Evolutionary conservation across 495 filamentous ascomycete species (phyloP), one percentile per base, ranked within the genome.

Genomic region (Letharia columbiana): DNA sequence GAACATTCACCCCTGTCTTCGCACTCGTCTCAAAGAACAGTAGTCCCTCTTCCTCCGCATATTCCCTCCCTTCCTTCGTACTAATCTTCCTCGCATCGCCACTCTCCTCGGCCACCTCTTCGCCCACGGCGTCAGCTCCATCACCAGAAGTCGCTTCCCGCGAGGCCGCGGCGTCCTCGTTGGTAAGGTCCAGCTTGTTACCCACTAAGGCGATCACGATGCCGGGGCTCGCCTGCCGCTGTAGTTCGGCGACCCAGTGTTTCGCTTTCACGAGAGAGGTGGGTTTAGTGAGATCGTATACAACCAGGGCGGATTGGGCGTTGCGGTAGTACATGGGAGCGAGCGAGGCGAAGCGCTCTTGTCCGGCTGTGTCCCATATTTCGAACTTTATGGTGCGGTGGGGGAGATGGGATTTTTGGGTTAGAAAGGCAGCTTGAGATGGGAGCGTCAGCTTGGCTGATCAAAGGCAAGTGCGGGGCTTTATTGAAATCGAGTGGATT

Each of bases 261-360:
- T 93, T 94, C 18, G 95, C 94, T 79, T 98, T 98, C 72, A 88
- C 86, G 66, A 98, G 86, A 31, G 92, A 96, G 52, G 91, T 93
- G 10, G 94, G 91, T 75, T 98, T 98, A 45, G 94, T 98, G 70
- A 98, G 86, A 76, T 98, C 94, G 84, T 98, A 98, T 72, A 97
- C 94, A 23, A 98, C 94, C 58, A 98, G 87, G n/a, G 94, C 94
- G 69, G 92, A 90, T 80, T 98, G 94, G 47, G 94, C 94, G 73
- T 98, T 98, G 78, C 94, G 93, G 81, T 98, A 98, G 83, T 98
- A 98, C 94, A 98, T 98, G 61, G 94, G 94, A 20, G 94, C 94
- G 49, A 98, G 86, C 37, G 90, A 94, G 66, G 94, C 94, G 75
- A 98, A 98, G 64, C 94, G 91, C 78, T 98, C 94, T 78, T 98